Percentiles rank a stretch among this genome's conserved stretches.
These are phyloP conservation scores for Casuarina equisetifolia DNA, from an alignment of 306 rosid genomes.

Conservation along the genomic window DNA sequence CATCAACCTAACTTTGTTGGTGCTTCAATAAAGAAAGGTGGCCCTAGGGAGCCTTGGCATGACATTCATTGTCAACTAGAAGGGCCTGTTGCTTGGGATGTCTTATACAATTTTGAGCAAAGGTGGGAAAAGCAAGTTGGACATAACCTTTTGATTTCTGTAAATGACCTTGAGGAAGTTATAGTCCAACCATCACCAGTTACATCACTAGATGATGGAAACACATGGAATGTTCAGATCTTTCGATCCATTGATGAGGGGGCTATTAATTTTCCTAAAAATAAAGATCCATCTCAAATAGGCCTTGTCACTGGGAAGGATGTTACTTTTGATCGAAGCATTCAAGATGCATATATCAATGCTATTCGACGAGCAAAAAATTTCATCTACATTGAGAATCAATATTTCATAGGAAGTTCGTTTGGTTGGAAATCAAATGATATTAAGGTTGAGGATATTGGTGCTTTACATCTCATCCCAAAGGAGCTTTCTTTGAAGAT, in stretches of 20 bases:
- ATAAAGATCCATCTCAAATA: constrained; percentile 25
- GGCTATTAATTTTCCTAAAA: constrained; percentile 64
- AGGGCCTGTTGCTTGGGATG: constrained; percentile 86
- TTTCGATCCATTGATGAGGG: constrained; percentile 86
- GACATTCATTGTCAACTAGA: constrained; percentile 82
- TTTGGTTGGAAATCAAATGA: constrained; percentile 64
- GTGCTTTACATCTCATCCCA: constrained; percentile 78
- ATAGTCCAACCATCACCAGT: constrained; percentile 28
- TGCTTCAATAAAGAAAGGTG: constrained; percentile 72
- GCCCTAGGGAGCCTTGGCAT: constrained; percentile 98
- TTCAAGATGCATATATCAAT: constrained; percentile 77
- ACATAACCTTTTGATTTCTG: constrained; percentile 33
- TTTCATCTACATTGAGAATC: constrained; percentile 88
- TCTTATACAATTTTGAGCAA: constrained; percentile 69
- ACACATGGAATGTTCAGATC: constrained; percentile 74
- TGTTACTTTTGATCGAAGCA: constrained; percentile 62
- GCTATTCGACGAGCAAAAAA: constrained; percentile 76
- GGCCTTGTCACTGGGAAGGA: constrained; percentile 85
- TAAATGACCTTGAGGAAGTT: constrained; percentile 24
- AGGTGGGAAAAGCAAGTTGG: constrained; percentile 78
- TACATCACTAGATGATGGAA: constrained; percentile 25
- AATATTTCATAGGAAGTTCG: constrained; percentile 86
- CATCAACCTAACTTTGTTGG: constrained; percentile 80
- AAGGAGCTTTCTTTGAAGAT: constrained; percentile 78
- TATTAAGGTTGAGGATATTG: constrained; percentile 58